These are phyloP conservation scores for Berberis vulgaris DNA, from an alignment of 164 flowering plant genomes.

Conservation along the genomic window DNA sequence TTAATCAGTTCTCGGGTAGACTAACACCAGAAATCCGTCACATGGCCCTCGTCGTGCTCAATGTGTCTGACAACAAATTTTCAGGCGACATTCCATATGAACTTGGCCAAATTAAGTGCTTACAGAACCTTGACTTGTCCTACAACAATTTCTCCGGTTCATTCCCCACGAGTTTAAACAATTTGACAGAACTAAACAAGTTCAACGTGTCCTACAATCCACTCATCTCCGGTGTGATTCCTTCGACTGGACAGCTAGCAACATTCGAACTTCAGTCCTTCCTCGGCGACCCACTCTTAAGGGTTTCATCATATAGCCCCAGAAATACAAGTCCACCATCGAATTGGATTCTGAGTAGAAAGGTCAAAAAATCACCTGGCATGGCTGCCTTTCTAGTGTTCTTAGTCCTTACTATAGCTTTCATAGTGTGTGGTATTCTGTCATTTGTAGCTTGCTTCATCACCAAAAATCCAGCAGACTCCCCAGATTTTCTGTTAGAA, in stretches of 20 bases:
- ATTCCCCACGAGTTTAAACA: constrained; percentile 51
- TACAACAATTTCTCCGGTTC: constrained; percentile 73
- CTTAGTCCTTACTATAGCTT: constrained; percentile 23
- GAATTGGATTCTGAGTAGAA: not conserved
- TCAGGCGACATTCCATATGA: constrained; percentile 59
- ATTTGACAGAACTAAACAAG: constrained; percentile 56
- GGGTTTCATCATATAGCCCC: constrained; percentile 29
- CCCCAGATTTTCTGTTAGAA: constrained; percentile 23
- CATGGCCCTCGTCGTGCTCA: constrained; percentile 58
- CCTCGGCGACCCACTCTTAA: constrained; percentile 58
- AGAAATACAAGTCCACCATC: not conserved
- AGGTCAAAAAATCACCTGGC: constrained; percentile 6
- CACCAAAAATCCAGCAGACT: not conserved
- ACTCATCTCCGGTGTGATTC: constrained; percentile 50
- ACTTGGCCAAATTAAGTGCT: constrained; percentile 47
- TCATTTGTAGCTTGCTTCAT: constrained; percentile 6
- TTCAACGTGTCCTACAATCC: constrained; percentile 84
- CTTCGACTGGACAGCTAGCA: constrained; percentile 59
- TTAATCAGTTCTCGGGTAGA: constrained; percentile 43
- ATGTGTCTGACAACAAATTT: constrained; percentile 44
- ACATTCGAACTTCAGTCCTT: constrained; percentile 69
- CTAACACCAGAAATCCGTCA: constrained; percentile 43
- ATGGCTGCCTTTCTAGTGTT: constrained; percentile 21
- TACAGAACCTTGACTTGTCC: constrained; percentile 77
- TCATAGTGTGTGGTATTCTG: constrained; percentile 29